phyloP scores from a whole-genome alignment of 306 rosid species.

The Rosa rugosa region DNA sequence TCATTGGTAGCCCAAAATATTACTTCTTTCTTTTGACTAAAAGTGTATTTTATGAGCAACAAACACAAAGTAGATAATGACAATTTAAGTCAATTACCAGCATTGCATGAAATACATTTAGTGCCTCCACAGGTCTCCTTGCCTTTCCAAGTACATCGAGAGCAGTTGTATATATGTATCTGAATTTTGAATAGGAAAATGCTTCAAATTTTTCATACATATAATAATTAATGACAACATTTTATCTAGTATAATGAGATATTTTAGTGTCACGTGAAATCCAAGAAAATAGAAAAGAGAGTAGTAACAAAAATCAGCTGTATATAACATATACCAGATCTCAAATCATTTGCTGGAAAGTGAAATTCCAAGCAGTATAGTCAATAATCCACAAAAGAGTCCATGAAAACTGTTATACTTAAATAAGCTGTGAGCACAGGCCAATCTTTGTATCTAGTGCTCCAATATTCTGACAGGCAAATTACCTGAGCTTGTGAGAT shows the following conservation, averaged over 20 bases:
- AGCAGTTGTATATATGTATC: constrained; percentile 81
- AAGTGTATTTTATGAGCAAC: constrained; percentile 20
- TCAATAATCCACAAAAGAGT: not conserved
- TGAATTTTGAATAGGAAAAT: constrained; percentile 26
- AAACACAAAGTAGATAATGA: constrained; percentile 17
- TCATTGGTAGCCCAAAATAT: constrained; percentile 13
- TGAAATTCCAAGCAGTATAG: not conserved
- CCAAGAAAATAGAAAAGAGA: not conserved
- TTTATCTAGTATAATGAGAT: not conserved
- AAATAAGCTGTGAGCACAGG: not conserved
- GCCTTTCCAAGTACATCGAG: constrained; percentile 90
- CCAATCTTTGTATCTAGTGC: not conserved
- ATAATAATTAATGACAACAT: constrained; percentile 1
- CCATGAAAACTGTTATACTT: not conserved
- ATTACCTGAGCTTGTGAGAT: constrained; percentile 71
- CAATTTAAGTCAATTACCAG: constrained; percentile 46
- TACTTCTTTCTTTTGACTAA: constrained; percentile 17
- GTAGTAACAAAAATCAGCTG: constrained; percentile 2
- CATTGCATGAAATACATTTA: constrained; percentile 77
- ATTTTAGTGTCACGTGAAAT: not conserved
- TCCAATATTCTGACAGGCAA: not conserved
- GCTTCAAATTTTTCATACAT: constrained; percentile 4
- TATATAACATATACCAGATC: not conserved
- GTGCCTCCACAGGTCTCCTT: constrained; percentile 90
- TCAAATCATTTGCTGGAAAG: not conserved